These are phyloP conservation scores for Backusella westeae DNA, from an alignment of 192 early-diverging fungal species.

Conservation along the genomic window DNA sequence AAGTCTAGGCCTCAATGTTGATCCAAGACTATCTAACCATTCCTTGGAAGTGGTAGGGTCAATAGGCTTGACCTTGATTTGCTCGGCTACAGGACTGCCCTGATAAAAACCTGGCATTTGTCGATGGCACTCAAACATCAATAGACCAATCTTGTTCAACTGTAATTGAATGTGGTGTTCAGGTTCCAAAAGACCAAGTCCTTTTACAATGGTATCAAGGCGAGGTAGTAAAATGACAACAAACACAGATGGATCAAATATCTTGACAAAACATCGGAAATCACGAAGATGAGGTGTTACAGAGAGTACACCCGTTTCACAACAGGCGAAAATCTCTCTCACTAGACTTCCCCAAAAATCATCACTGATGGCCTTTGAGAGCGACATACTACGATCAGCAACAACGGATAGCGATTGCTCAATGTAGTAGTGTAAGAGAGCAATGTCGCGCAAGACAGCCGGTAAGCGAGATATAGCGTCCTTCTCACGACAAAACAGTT, in stretches of 20 bases:
- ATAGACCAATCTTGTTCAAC: constrained; percentile 24
- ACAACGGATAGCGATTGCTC: constrained; percentile 44
- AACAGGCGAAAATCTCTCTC: constrained; percentile 31
- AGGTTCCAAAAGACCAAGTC: constrained; percentile 9
- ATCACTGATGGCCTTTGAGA: constrained; percentile 37
- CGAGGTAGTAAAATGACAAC: constrained; percentile 47
- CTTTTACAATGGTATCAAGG: constrained; percentile 35
- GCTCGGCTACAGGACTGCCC: neutral
- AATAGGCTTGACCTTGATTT: constrained; percentile 10
- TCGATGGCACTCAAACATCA: constrained; percentile 55
- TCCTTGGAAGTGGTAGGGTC: constrained; percentile 6
- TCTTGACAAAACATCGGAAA: constrained; percentile 58
- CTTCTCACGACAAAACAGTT: constrained; percentile 23
- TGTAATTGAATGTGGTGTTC: neutral
- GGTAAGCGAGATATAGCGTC: constrained; percentile 19
- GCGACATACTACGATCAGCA: constrained; percentile 44
- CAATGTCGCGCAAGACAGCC: constrained; percentile 37
- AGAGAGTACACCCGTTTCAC: constrained; percentile 32
- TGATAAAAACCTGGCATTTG: constrained; percentile 25
- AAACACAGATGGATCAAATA: constrained; percentile 42
- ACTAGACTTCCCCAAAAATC: constrained; percentile 41
- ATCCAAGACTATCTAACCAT: constrained; percentile 28
- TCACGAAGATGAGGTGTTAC: constrained; percentile 41
- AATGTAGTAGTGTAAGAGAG: constrained; percentile 52
- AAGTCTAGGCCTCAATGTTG: constrained; percentile 25